Evolutionary conservation across 768 basidiomycete species (phyloP).

Genomic region (Lactarius hengduanensis): DNA sequence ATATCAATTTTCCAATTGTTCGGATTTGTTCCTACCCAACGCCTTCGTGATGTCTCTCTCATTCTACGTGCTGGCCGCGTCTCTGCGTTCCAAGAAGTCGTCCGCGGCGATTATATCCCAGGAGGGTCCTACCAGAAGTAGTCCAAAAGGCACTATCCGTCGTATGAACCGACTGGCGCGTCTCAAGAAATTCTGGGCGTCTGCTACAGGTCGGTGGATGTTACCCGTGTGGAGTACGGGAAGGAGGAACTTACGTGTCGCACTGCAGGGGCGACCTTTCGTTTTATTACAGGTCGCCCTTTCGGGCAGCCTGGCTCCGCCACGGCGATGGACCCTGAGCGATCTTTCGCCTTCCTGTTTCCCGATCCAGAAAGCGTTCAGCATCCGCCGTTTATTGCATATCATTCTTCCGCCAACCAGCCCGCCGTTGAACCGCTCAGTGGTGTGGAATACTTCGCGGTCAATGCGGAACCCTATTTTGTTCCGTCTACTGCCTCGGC

Average conservation of each 20-base stretch:
- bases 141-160: not conserved
- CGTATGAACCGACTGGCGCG: constrained; percentile 1
- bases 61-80: constrained; percentile 17
- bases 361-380: not conserved
- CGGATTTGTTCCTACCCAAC: not conserved
- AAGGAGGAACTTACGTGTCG: not conserved
- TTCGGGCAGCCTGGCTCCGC: not conserved
- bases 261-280: not conserved
- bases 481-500: constrained; percentile 23
- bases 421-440: not conserved
- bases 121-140: not conserved
- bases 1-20: not conserved
- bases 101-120: not conserved
- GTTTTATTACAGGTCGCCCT: not conserved
- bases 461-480: constrained; percentile 15
- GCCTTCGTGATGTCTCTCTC: not conserved
- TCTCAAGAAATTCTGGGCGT: constrained; percentile 3
- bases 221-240: not conserved
- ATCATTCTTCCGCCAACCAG: not conserved
- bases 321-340: not conserved
- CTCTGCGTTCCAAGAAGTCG: constrained; percentile 8
- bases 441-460: not conserved
- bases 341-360: not conserved
- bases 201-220: constrained; percentile 11
- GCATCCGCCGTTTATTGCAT: not conserved